These are phyloP conservation scores for Lathyrus sativus DNA, from an alignment of 306 rosid genomes.

Conservation along the genomic window DNA sequence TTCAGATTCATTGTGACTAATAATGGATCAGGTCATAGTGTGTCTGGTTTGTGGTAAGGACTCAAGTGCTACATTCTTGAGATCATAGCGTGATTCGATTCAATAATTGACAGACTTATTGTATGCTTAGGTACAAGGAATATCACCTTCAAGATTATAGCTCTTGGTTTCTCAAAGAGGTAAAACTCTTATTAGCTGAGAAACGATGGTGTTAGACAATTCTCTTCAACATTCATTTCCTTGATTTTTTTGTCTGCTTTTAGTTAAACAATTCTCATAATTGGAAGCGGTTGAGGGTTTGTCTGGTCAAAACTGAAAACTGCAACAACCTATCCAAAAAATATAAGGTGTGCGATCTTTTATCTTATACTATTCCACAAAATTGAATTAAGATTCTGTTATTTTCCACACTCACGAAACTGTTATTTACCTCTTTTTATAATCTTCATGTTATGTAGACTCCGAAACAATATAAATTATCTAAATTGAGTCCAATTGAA, in stretches of 20 bases:
- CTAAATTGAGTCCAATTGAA: slow-evolving; percentile 78
- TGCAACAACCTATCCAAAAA: slow-evolving; percentile 70
- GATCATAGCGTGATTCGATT: neutral
- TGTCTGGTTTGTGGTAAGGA: slow-evolving; percentile 74
- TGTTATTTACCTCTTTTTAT: slow-evolving; percentile 14
- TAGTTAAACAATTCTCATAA: slow-evolving; percentile 82
- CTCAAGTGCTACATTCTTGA: slow-evolving; percentile 24
- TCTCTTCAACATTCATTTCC: slow-evolving; percentile 21
- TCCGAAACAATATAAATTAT: slow-evolving; percentile 68
- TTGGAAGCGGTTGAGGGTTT: slow-evolving; percentile 74
- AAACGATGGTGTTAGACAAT: neutral
- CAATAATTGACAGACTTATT: slow-evolving; percentile 30
- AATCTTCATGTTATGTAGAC: slow-evolving; percentile 52
- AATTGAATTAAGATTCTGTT: slow-evolving; percentile 13
- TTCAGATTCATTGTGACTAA: slow-evolving; percentile 89
- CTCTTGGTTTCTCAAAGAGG: slow-evolving; percentile 93
- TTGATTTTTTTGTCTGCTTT: slow-evolving; percentile 31
- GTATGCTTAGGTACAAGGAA: slow-evolving; percentile 84
- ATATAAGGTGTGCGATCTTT: slow-evolving; percentile 62
- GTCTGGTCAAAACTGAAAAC: slow-evolving; percentile 87
- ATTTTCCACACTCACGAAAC: slow-evolving; percentile 21
- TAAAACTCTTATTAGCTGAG: slow-evolving; percentile 32
- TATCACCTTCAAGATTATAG: slow-evolving; percentile 91
- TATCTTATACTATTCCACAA: slow-evolving; percentile 11
- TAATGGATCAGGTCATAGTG: slow-evolving; percentile 82